These are phyloP conservation scores for Cytospora piceae DNA, from an alignment of 2,329 filamentous ascomycete species.

Conservation along the genomic window DNA sequence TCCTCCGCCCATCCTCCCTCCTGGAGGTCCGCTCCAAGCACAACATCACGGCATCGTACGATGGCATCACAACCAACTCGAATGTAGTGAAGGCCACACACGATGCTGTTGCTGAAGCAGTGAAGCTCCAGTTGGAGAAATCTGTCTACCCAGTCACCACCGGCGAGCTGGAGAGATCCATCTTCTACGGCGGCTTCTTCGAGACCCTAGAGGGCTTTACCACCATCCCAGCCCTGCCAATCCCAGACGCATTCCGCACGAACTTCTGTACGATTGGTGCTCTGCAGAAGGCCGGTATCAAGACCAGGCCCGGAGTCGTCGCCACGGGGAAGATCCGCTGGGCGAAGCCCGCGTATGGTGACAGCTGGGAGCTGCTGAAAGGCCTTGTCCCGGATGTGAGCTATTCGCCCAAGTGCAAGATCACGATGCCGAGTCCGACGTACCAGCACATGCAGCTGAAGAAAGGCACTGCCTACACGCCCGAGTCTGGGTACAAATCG, in stretches of 20 bases:
- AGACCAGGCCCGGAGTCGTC: constrained; percentile 9
- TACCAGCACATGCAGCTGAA: constrained; percentile 21
- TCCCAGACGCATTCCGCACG: constrained; percentile 18
- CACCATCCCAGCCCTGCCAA: constrained; percentile 7
- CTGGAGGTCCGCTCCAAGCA: constrained; percentile 14
- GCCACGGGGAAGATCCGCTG: constrained; percentile 22
- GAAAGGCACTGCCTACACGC: constrained; percentile 13
- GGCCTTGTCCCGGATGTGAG: background rate
- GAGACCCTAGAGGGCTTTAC: constrained; percentile 19
- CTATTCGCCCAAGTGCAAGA: constrained; percentile 12
- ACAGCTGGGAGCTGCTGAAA: constrained; percentile 10
- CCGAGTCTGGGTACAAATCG: constrained; percentile 8
- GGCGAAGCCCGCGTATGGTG: constrained; percentile 10
- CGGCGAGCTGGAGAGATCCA: constrained; percentile 22
- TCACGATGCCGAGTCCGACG: constrained; percentile 16
- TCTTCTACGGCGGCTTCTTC: constrained; percentile 26
- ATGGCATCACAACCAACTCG: constrained; percentile 1
- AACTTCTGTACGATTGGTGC: constrained; percentile 11
- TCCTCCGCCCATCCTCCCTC: constrained; percentile 19
- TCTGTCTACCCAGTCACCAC: constrained; percentile 18
- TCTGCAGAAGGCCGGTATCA: constrained; percentile 9
- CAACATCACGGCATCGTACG: constrained; percentile 8
- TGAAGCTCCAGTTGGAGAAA: constrained; percentile 10
- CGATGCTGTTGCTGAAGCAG: constrained; percentile 9
- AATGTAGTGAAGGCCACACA: constrained; percentile 1